phyloP scores from a whole-genome alignment of 106 monocot genomes.

The Cymbidium sinense region DNA sequence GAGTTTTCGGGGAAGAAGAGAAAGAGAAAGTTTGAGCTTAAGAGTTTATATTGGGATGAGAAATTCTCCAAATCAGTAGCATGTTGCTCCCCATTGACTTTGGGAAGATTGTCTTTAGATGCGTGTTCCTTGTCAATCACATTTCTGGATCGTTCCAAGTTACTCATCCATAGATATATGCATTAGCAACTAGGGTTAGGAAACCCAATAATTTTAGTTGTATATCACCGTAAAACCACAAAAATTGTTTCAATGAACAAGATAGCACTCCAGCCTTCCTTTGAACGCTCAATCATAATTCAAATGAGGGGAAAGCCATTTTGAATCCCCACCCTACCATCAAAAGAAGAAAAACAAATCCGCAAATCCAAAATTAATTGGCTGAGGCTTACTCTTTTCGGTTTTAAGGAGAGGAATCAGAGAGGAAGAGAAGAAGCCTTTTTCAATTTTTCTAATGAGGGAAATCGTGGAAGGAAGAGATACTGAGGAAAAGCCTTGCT shows the following conservation, averaged over 20 bases:
- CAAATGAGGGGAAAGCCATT: neutral
- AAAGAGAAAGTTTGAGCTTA: slow-evolving; percentile 66
- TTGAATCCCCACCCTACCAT: neutral
- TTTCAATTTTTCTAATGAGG: no score
- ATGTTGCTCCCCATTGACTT: slow-evolving; percentile 67
- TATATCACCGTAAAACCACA: neutral
- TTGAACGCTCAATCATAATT: neutral
- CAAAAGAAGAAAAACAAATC: neutral
- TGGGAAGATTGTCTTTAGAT: slow-evolving; percentile 31
- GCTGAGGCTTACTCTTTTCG: no score
- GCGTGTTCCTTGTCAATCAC: neutral
- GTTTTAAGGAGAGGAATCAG: no score
- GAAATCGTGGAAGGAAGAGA: no score
- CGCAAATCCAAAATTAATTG: neutral
- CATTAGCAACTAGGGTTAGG: neutral
- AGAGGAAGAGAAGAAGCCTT: no score
- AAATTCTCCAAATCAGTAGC: slow-evolving; percentile 34
- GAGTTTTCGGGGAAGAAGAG: no score
- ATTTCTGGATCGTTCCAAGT: neutral
- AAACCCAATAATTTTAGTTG: neutral
- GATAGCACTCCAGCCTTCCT: neutral
- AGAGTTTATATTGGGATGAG: slow-evolving; percentile 46
- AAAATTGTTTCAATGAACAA: neutral
- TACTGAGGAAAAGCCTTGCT: no score
- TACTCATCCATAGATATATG: neutral